phyloP scores from a whole-genome alignment of 768 basidiomycete species.

The Lyophyllum decastes region DNA sequence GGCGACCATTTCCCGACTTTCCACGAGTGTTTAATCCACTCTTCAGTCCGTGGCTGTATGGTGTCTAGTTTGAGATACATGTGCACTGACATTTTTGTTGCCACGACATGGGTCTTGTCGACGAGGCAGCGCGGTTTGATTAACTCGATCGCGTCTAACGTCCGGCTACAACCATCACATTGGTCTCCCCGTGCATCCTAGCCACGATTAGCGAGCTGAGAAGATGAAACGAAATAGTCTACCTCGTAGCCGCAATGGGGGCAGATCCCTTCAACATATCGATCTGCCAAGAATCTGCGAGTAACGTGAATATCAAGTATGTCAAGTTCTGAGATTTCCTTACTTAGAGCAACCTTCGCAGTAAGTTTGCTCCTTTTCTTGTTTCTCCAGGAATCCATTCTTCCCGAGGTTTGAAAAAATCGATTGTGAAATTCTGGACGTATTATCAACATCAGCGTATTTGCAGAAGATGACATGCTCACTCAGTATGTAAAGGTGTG shows the following conservation, averaged over 20 bases:
- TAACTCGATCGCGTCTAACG: slow-evolving; percentile 91
- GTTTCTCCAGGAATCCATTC: slow-evolving; percentile 75
- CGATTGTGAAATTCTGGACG: slow-evolving; percentile 80
- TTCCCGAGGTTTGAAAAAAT: slow-evolving; percentile 85
- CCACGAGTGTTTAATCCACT: slow-evolving; percentile 83
- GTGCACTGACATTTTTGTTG: slow-evolving; percentile 78
- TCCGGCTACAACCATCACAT: slow-evolving; percentile 91
- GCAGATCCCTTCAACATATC: slow-evolving; percentile 97
- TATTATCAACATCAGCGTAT: not conserved
- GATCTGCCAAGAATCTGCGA: slow-evolving; percentile 88
- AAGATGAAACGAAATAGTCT: slow-evolving; percentile 17
- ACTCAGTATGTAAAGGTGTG: slow-evolving; percentile 88
- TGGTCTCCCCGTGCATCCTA: slow-evolving; percentile 98
- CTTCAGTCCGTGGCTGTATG: slow-evolving; percentile 80
- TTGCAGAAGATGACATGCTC: slow-evolving; percentile 22
- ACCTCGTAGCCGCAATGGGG: slow-evolving; percentile 90
- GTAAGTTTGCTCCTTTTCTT: slow-evolving; percentile 91
- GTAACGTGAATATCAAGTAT: not conserved
- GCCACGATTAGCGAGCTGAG: not conserved
- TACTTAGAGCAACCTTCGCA: slow-evolving; percentile 90
- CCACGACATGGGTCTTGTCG: slow-evolving; percentile 76
- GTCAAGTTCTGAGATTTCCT: slow-evolving; percentile 14
- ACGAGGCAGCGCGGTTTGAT: slow-evolving; percentile 94
- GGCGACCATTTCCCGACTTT: slow-evolving; percentile 88
- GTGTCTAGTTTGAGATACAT: slow-evolving; percentile 89